Percentiles rank a stretch among this genome's conserved stretches.
Evolutionary conservation across 768 basidiomycete species (phyloP).

Genomic region (Kwoniella sp.): DNA sequence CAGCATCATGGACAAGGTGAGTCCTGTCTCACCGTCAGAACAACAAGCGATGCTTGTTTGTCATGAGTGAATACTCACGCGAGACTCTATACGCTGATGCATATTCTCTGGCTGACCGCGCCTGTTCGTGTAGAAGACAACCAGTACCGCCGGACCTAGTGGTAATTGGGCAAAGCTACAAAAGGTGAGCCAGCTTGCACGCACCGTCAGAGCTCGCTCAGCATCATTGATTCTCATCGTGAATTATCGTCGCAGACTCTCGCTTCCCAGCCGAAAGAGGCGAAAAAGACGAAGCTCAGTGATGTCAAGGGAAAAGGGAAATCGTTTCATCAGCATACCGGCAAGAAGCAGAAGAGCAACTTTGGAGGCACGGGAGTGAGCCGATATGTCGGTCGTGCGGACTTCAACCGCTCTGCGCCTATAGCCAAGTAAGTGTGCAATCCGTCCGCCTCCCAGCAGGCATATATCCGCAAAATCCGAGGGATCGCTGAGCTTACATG

Average conservation of each 20-base stretch:
- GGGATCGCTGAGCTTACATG: neutral
- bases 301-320: neutral
- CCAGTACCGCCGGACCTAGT: constrained; percentile 11
- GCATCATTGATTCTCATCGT: neutral
- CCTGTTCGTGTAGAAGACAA: constrained; percentile 3
- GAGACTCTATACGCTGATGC: neutral
- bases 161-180: constrained; percentile 26
- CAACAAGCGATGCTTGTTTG: too few relatives aligned
- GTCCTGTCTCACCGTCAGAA: too few relatives aligned
- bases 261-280: neutral
- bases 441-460: neutral
- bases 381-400: constrained; percentile 5
- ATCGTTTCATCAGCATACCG: neutral
- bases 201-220: too few relatives aligned
- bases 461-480: too few relatives aligned
- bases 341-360: constrained; percentile 1
- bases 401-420: neutral
- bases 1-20: constrained; percentile 19
- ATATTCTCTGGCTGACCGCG: neutral
- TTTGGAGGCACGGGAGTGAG: neutral
- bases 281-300: constrained; percentile 9
- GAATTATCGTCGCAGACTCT: neutral
- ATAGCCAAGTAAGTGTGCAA: neutral
- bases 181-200: constrained; percentile 1
- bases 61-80: too few relatives aligned